A percentile compares a stretch with the other conserved stretches of the same genome.
Conservation (phyloP, 768 basidiomycete genomes). For the Lactarius deliciosus region DNA sequence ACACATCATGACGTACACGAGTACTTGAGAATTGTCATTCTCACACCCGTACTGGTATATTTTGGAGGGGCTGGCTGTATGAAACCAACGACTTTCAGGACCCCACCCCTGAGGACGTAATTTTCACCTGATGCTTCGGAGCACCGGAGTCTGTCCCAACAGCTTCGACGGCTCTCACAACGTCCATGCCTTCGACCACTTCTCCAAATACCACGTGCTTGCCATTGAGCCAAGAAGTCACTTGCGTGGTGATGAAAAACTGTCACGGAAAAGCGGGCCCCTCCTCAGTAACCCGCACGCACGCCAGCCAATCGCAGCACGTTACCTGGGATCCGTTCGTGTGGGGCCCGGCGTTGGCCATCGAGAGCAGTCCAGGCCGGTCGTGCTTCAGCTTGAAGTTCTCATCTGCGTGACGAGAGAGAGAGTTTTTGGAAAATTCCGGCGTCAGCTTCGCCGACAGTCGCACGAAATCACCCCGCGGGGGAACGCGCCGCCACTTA, state of each 20-base stretch:
- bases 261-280: slow-evolving; percentile 17
- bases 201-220: slow-evolving; percentile 49
- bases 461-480: background rate
- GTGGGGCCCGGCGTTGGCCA: slow-evolving; percentile 52
- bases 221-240: slow-evolving; percentile 42
- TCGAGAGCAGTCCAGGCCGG: slow-evolving; percentile 45
- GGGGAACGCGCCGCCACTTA: background rate
- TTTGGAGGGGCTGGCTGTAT: too few relatives aligned
- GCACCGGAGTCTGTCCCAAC: slow-evolving; percentile 30
- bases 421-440: background rate
- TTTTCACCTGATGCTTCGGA: slow-evolving; percentile 19
- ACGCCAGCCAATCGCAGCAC: background rate
- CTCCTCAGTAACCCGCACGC: background rate
- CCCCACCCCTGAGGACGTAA: slow-evolving; percentile 26
- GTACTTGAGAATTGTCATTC: background rate
- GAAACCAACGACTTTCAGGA: background rate
- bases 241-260: slow-evolving; percentile 44
- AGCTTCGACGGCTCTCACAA: slow-evolving; percentile 39
- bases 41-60: background rate
- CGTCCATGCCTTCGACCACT: slow-evolving; percentile 42
- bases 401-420: slow-evolving; percentile 38
- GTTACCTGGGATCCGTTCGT: slow-evolving; percentile 50
- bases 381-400: slow-evolving; percentile 41
- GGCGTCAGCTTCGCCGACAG: background rate
- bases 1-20: background rate